Percentiles rank a stretch among this genome's conserved stretches.
phyloP scores from a whole-genome alignment of 768 basidiomycete species.

The Favolaschia claudopus region DNA sequence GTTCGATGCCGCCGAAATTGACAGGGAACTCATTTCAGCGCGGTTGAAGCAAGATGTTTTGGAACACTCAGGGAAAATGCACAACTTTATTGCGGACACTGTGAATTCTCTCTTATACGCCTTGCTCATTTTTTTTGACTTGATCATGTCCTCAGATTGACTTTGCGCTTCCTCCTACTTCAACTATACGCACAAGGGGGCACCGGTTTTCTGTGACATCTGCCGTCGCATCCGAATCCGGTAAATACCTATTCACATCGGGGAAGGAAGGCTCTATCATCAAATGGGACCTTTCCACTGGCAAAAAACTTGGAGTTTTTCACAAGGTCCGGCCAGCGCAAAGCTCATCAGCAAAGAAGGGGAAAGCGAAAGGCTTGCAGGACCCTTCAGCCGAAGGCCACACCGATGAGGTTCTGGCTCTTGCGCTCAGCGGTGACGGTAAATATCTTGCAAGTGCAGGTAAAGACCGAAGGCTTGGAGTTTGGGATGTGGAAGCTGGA shows the following conservation, averaged over 20 bases:
- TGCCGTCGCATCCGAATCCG: slow-evolving; percentile 78
- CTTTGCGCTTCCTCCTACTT: slow-evolving; percentile 53
- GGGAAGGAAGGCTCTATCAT: slow-evolving; percentile 92
- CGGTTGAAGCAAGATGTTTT: slow-evolving; percentile 92
- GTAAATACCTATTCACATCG: slow-evolving; percentile 80
- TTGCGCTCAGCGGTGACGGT: slow-evolving; percentile 88
- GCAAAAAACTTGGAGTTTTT: slow-evolving; percentile 64
- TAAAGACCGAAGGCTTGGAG: slow-evolving; percentile 78
- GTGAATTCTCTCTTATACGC: slow-evolving; percentile 48
- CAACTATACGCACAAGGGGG: slow-evolving; percentile 68
- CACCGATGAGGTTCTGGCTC: slow-evolving; percentile 81
- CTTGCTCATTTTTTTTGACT: not conserved
- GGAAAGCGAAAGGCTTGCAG: slow-evolving; percentile 64
- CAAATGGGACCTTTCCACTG: slow-evolving; percentile 80
- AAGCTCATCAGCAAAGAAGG: slow-evolving; percentile 48
- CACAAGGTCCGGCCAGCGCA: slow-evolving; percentile 61
- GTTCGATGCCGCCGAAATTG: slow-evolving; percentile 95
- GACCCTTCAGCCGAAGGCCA: slow-evolving; percentile 71
- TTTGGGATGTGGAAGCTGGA: slow-evolving; percentile 84
- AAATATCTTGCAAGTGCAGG: slow-evolving; percentile 88
- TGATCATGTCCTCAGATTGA: slow-evolving; percentile 55
- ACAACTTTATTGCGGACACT: slow-evolving; percentile 78
- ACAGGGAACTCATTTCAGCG: slow-evolving; percentile 90
- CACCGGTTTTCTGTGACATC: slow-evolving; percentile 85
- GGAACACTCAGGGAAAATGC: slow-evolving; percentile 87